A percentile compares a stretch with the other conserved stretches of the same genome.
Conservation (phyloP, 169 alveolate genomes). For the Fabrea salina region DNA sequence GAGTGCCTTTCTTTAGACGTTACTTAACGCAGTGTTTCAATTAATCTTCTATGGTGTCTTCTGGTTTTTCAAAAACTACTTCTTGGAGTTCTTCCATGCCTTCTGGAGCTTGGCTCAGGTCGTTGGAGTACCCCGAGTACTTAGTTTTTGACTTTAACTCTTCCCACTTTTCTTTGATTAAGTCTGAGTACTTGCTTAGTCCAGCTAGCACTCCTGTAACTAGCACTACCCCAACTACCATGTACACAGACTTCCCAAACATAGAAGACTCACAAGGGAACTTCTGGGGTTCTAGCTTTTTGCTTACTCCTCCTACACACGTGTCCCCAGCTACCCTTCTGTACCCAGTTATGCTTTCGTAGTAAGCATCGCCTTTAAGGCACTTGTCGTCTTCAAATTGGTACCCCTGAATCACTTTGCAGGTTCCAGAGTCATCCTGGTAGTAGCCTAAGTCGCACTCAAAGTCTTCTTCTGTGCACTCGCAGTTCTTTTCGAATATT, state of each 20-base stretch:
- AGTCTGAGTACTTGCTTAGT: background rate
- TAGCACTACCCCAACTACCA: background rate
- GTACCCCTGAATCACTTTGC: constrained; percentile 29
- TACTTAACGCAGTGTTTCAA: too few relatives aligned
- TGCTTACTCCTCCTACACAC: constrained; percentile 91
- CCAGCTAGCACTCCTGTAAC: background rate
- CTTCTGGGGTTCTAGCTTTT: constrained; percentile 29
- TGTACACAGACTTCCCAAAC: background rate
- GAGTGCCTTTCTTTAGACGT: too few relatives aligned
- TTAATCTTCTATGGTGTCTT: too few relatives aligned
- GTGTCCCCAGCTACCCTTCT: constrained; percentile 96
- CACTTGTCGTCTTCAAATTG: constrained; percentile 26
- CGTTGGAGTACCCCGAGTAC: constrained; percentile 2
- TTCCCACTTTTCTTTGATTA: background rate
- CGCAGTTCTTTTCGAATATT: constrained; percentile 87
- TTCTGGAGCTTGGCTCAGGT: constrained; percentile 26
- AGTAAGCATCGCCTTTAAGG: constrained; percentile 44
- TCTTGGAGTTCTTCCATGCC: constrained; percentile 8
- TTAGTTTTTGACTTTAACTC: background rate
- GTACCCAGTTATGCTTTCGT: constrained; percentile 74
- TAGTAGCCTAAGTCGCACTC: constrained; percentile 96
- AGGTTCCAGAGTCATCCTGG: constrained; percentile 53
- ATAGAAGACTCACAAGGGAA: constrained; percentile 32
- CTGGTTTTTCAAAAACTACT: background rate
- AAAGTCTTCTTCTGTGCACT: constrained; percentile 95